A percentile compares a stretch with the other conserved stretches of the same genome.
phyloP scores from a whole-genome alignment of 768 basidiomycete genomes.

The Cytidiella melzeri region DNA sequence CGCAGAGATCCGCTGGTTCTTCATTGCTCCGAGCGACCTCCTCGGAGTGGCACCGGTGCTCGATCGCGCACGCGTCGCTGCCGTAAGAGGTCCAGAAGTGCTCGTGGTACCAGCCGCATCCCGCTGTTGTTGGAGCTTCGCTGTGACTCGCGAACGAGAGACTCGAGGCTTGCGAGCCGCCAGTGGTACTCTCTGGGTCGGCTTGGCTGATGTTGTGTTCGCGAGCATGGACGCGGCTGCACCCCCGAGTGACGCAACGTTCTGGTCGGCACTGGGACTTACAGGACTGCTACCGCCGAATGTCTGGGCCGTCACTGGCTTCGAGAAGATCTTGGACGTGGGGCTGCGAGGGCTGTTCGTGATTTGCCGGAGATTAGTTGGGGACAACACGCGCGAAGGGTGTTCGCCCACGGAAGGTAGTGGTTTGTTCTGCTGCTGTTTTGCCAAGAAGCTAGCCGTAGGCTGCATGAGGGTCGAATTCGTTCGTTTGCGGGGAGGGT shows the following conservation, averaged over 20 bases:
- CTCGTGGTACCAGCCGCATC: conserved; percentile 32
- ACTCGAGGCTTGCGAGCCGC: conserved; percentile 65
- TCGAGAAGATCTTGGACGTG: conserved; percentile 12
- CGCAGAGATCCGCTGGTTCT: conserved; percentile 14
- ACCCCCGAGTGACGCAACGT: conserved; percentile 21
- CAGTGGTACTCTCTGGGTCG: conserved; percentile 6
- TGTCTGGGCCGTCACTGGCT: background rate
- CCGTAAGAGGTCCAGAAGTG: conserved; percentile 13
- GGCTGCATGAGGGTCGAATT: conserved; percentile 60
- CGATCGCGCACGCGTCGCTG: conserved; percentile 31
- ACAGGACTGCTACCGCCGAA: background rate
- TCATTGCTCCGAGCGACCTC: conserved; percentile 29
- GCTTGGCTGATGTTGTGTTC: conserved; percentile 6
- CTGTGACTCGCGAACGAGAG: conserved; percentile 77
- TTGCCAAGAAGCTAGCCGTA: conserved; percentile 69
- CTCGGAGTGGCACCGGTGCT: conserved; percentile 34
- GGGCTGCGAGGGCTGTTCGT: conserved; percentile 29
- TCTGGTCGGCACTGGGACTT: background rate
- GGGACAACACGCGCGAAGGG: background rate
- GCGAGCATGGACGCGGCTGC: conserved; percentile 26
- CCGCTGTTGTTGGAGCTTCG: conserved; percentile 68
- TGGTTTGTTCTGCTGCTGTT: conserved; percentile 1
- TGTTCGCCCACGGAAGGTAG: conserved; percentile 7
- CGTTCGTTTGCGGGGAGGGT: conserved; percentile 20
- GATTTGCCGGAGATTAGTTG: conserved; percentile 25